Base-by-base conservation (phyloP, 768 basidiomycete genomes). In the Rhizopogon vulgaris region DNA sequence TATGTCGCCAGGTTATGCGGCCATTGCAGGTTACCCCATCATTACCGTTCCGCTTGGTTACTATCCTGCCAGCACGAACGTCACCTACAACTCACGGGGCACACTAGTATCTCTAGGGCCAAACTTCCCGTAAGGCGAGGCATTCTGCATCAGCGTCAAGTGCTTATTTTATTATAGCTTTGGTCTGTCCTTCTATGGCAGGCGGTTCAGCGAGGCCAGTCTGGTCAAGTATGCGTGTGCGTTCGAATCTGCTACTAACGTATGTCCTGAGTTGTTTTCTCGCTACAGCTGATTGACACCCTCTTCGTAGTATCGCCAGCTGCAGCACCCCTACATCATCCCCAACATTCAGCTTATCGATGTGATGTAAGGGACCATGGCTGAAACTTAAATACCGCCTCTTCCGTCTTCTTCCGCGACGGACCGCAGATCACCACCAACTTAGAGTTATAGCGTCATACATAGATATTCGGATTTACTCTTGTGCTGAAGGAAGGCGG, bases 21-120 rank as follows among this genome's bases (percentile, higher is more conserved):
- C 69, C 0, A 63, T 84, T 49, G 80, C 80, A 2, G 84, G 84
- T 5, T 85, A 84, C 56, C 84, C 84, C 3, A 80, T 84, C 49
- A 69, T 84, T n/a, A 27, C 41, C 60, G 83, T 85, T 9, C 83
- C 84, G 1, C 72, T 85, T 2, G 82, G 81, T 0, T 83, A 82
- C 60, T 78, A 77, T 53, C 79, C 79, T 1, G 71, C 73, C 36
- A 67, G 77, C 53, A 72, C 76, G 22, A 48, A 32, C 14, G 45
- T 46, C 12, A 46, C 30, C 4, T 24, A 46, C 14, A 46, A 46
- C 14, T 15, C 45, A 4, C 45, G 45, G 12, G 18, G 22, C 14
- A 46, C 45, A 14, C 18, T 46, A 8, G 45, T 46, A 15, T 22
- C 18, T 2, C 32, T 46, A 2, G 45, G 45, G 3, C 45, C 45